Percentiles rank a stretch among this genome's conserved stretches.
Evolutionary conservation across 441 rosid species (phyloP).

Genomic region (Kokia cookei): DNA sequence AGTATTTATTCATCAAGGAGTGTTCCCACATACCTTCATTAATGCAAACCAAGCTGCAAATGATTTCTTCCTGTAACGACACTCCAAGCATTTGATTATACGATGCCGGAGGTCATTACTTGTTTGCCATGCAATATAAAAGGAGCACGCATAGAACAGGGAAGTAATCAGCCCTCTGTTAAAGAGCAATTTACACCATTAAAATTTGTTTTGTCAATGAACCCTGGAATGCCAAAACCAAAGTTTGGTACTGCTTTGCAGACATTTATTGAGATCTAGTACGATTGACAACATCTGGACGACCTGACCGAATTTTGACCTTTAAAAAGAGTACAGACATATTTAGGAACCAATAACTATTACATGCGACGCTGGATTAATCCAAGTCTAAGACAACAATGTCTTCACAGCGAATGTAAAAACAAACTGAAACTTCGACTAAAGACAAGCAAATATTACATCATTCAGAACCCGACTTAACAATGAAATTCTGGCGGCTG

Average conservation of each 20-base stretch:
- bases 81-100: too few relatives aligned
- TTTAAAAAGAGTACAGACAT: background rate
- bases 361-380: background rate
- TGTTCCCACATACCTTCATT: too few relatives aligned
- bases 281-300: background rate
- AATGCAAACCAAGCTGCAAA: too few relatives aligned
- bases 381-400: background rate
- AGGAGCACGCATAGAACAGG: too few relatives aligned
- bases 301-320: background rate
- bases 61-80: too few relatives aligned
- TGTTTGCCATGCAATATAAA: too few relatives aligned
- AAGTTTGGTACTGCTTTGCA: background rate
- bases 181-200: background rate
- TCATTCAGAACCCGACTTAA: conserved; percentile 38
- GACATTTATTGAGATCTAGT: background rate
- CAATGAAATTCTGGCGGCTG: conserved; percentile 82
- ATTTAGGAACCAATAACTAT: background rate
- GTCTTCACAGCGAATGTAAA: background rate
- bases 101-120: too few relatives aligned
- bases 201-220: background rate
- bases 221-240: background rate
- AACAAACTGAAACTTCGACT: background rate
- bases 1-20: too few relatives aligned
- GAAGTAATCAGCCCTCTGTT: background rate
- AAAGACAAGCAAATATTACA: background rate